Evolutionary conservation across 2,329 filamentous ascomycete genomes (phyloP).

Genomic region (Fusarium illudens): DNA sequence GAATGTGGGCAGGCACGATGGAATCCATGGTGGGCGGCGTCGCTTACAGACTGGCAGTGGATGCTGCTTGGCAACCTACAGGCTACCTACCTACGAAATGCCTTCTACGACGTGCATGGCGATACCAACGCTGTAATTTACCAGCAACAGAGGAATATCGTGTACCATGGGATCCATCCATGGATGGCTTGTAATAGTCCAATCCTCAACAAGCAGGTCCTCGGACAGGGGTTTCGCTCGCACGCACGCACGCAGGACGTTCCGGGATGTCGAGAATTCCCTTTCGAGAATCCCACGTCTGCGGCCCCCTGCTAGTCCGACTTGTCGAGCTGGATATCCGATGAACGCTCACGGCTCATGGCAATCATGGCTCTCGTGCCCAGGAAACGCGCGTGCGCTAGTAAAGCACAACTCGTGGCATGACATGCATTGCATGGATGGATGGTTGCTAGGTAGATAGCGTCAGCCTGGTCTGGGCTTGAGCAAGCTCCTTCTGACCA

Average conservation of each 20-base stretch:
- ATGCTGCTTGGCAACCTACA: not conserved
- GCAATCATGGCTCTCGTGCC: constrained; percentile 11
- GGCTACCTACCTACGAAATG: not conserved
- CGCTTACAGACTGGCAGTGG: constrained; percentile 1
- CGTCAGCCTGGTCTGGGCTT: not conserved
- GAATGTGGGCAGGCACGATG: not conserved
- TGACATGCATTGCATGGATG: constrained; percentile 10
- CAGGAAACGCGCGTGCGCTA: constrained; percentile 2
- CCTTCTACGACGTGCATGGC: not conserved
- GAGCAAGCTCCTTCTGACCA: no score
- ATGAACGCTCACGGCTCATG: constrained; percentile 18
- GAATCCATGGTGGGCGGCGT: not conserved
- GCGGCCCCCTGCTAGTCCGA: constrained; percentile 1
- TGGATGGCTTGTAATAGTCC: not conserved
- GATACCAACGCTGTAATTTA: not conserved
- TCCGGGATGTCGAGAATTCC: constrained; percentile 27
- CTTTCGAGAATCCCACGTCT: constrained; percentile 27
- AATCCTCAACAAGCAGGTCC: not conserved
- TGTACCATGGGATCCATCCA: not conserved
- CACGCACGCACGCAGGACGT: not conserved
- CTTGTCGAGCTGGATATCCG: constrained; percentile 6
- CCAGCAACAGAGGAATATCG: not conserved
- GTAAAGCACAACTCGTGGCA: constrained; percentile 15
- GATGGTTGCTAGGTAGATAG: not conserved
- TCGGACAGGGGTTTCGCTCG: constrained; percentile 12